These are phyloP conservation scores for Hansfordia pulvinata DNA, from an alignment of 2,329 filamentous ascomycete genomes.

Conservation along the genomic window DNA sequence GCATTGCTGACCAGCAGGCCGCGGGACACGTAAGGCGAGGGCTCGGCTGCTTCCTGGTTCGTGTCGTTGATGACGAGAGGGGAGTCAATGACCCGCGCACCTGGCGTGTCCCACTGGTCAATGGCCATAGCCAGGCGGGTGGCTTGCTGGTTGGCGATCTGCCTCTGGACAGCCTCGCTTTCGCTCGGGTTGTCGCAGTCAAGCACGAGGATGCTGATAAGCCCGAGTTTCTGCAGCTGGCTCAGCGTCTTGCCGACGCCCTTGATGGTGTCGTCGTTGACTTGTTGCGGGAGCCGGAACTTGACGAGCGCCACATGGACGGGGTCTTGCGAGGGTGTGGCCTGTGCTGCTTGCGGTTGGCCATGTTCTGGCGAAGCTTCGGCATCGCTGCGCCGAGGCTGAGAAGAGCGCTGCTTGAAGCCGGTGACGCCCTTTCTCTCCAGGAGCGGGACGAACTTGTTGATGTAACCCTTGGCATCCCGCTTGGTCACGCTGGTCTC, in stretches of 20 bases:
- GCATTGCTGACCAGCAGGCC: slow-evolving; percentile 27
- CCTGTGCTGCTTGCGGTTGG: slow-evolving; percentile 27
- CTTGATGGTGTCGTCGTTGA: slow-evolving; percentile 54
- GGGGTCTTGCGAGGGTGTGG: slow-evolving; percentile 20
- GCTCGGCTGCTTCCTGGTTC: slow-evolving; percentile 11
- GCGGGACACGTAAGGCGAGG: slow-evolving; percentile 19
- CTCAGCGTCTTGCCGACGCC: slow-evolving; percentile 75
- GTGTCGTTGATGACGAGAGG: slow-evolving; percentile 27
- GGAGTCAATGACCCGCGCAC: slow-evolving; percentile 53
- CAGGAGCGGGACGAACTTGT: slow-evolving; percentile 52
- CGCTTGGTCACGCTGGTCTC: slow-evolving; percentile 84
- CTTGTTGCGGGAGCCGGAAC: slow-evolving; percentile 57
- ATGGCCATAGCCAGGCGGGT: slow-evolving; percentile 64
- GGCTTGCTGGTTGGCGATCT: slow-evolving; percentile 46
- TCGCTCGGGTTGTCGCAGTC: slow-evolving; percentile 42
- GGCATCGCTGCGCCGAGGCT: slow-evolving; percentile 10
- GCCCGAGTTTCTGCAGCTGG: slow-evolving; percentile 69
- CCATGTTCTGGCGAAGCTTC: too few species aligned
- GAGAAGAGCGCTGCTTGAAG: slow-evolving; percentile 15
- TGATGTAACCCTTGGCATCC: slow-evolving; percentile 82
- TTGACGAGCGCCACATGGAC: slow-evolving; percentile 75
- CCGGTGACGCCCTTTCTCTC: slow-evolving; percentile 17
- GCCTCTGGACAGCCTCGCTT: slow-evolving; percentile 21
- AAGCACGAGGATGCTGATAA: slow-evolving; percentile 71
- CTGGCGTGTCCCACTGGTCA: slow-evolving; percentile 52